These are phyloP conservation scores for Pseudopithomyces chartarum DNA, from an alignment of 2,329 filamentous ascomycete genomes.

Conservation along the genomic window DNA sequence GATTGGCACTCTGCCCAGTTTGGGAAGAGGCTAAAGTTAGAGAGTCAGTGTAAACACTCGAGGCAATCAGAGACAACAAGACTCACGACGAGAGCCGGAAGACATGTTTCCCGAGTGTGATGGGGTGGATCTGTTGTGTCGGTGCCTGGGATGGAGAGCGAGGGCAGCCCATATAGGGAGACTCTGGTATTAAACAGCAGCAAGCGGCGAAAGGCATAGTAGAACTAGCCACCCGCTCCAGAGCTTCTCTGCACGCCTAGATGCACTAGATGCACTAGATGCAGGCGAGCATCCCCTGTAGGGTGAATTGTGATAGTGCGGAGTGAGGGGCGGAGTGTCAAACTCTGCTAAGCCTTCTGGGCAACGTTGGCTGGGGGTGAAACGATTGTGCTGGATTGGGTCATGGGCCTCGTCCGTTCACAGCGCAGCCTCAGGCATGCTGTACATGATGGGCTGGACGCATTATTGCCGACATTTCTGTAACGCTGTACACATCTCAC, in stretches of 20 bases:
- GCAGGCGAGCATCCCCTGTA: conserved; percentile 12
- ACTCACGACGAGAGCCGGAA: conserved; percentile 39
- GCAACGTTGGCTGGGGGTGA: conserved; percentile 6
- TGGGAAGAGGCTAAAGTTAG: conserved; percentile 31
- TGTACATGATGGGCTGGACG: neutral
- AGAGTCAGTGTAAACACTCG: conserved; percentile 29
- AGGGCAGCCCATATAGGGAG: conserved; percentile 29
- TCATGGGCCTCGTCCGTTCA: no score
- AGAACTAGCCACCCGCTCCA: conserved; percentile 14
- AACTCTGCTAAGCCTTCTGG: conserved; percentile 34
- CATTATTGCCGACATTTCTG: neutral
- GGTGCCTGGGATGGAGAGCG: conserved; percentile 30
- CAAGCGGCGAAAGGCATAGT: conserved; percentile 19
- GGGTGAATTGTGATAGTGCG: conserved; percentile 15
- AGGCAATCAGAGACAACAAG: conserved; percentile 19
- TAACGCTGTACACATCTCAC: neutral
- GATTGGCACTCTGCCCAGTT: conserved; percentile 32
- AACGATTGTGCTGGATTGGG: conserved; percentile 3
- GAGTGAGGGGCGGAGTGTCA: conserved; percentile 28
- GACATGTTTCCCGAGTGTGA: conserved; percentile 34
- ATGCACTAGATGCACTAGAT: conserved; percentile 5
- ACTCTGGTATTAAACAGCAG: conserved; percentile 39
- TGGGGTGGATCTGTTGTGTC: conserved; percentile 27
- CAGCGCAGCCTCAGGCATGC: neutral
- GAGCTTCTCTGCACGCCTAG: conserved; percentile 12